Evolutionary conservation across 352 stramenopile genomes (phyloP).

Genomic region (Phytophthora citrophthora): DNA sequence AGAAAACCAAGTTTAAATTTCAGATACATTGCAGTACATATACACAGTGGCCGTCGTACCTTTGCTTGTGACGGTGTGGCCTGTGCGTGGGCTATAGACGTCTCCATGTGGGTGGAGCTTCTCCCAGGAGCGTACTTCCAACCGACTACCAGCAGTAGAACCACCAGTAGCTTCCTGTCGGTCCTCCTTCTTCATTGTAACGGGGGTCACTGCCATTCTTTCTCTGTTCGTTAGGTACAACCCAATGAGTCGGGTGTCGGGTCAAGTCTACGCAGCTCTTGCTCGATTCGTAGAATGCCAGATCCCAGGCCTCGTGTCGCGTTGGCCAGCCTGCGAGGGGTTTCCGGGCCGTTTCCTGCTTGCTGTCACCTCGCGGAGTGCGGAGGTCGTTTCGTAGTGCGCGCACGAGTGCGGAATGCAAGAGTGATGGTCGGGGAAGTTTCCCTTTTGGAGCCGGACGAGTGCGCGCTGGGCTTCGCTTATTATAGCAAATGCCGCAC

Average conservation of each 20-base stretch:
- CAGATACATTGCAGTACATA: no score
- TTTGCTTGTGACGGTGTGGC: slow-evolving; percentile 85
- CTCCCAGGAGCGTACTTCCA: slow-evolving; percentile 81
- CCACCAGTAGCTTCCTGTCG: slow-evolving; percentile 11
- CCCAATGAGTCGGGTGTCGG: slow-evolving; percentile 25
- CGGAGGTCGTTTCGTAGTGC: slow-evolving; percentile 27
- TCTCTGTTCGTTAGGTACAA: slow-evolving; percentile 23
- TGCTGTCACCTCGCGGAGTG: slow-evolving; percentile 31
- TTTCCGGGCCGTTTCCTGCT: slow-evolving; percentile 36
- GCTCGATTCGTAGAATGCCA: slow-evolving; percentile 45
- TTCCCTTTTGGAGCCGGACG: slow-evolving; percentile 28
- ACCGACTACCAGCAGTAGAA: slow-evolving; percentile 26
- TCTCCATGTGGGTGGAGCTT: slow-evolving; percentile 79
- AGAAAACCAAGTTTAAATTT: neutral
- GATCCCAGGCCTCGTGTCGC: slow-evolving; percentile 23
- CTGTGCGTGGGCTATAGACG: slow-evolving; percentile 84
- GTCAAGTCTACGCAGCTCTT: slow-evolving; percentile 41
- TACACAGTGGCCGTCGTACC: slow-evolving; percentile 26
- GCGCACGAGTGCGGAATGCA: slow-evolving; percentile 34
- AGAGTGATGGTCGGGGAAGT: slow-evolving; percentile 39
- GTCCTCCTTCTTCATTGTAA: slow-evolving; percentile 22
- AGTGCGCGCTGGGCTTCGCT: slow-evolving; percentile 27
- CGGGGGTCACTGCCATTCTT: slow-evolving; percentile 30
- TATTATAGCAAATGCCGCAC: slow-evolving; percentile 39
- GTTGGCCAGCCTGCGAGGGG: slow-evolving; percentile 11